A percentile compares a stretch with the other conserved stretches of the same genome.
These are phyloP conservation scores for Aspergillus sclerotioniger DNA, from an alignment of 495 filamentous ascomycete species.

Conservation along the genomic window DNA sequence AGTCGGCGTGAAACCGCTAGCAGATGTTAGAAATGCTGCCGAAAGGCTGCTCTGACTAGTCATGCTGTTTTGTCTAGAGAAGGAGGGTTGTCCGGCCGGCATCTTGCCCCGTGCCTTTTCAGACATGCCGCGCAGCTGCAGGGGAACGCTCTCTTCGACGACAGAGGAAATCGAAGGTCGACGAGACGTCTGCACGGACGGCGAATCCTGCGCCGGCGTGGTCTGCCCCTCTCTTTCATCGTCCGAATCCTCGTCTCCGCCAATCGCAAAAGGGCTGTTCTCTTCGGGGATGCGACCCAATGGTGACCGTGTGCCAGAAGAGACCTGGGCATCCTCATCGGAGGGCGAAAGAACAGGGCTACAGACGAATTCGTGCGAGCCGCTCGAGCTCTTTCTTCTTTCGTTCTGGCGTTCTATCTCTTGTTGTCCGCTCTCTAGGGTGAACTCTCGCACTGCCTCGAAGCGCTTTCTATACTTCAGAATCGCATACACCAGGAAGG, in stretches of 20 bases:
- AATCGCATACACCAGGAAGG: constrained; percentile 77
- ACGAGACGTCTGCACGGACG: constrained; percentile 67
- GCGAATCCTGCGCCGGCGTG: constrained; percentile 69
- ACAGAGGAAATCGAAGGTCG: constrained; percentile 70
- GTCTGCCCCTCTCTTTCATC: constrained; percentile 62
- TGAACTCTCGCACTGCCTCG: constrained; percentile 85
- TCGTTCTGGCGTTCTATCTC: constrained; percentile 83
- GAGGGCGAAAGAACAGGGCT: constrained; percentile 54
- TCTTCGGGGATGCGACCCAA: constrained; percentile 82
- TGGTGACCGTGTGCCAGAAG: constrained; percentile 58
- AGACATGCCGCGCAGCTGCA: constrained; percentile 92
- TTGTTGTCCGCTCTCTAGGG: constrained; percentile 90
- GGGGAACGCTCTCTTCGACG: constrained; percentile 78
- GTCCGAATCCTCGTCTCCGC: constrained; percentile 84
- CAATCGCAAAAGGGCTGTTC: constrained; percentile 78
- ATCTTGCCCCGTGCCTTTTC: constrained; percentile 97
- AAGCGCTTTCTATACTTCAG: constrained; percentile 79
- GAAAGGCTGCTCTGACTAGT: constrained; percentile 74
- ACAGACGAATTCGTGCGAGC: constrained; percentile 22
- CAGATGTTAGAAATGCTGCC: constrained; percentile 46
- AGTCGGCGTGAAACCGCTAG: constrained; percentile 73
- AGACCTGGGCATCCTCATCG: constrained; percentile 68
- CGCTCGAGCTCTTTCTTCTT: constrained; percentile 64
- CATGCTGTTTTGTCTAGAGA: constrained; percentile 90
- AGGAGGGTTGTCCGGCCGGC: constrained; percentile 78